Evolutionary conservation across 306 rosid genomes (phyloP).

Genomic region (Prunus mume): DNA sequence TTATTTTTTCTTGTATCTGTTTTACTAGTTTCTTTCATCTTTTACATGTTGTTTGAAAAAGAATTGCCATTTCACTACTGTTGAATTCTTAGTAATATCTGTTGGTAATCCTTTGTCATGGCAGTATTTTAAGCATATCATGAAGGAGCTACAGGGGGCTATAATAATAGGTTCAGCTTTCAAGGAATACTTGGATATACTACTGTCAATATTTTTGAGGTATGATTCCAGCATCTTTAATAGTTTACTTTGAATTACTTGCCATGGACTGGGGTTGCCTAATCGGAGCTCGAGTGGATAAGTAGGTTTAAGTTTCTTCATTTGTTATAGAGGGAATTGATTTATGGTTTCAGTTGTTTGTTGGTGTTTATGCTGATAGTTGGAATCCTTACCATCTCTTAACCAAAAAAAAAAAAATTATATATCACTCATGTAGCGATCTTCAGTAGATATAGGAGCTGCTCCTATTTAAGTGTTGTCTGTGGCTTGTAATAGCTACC

Average conservation of each 20-base stretch:
- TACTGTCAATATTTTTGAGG: constrained; percentile 84
- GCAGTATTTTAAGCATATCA: constrained; percentile 89
- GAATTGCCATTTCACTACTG: neutral
- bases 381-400: neutral
- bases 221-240: constrained; percentile 25
- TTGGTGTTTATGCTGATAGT: neutral
- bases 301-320: neutral
- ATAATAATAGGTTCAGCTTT: constrained; percentile 81
- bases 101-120: constrained; percentile 5
- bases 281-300: neutral
- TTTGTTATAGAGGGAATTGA: neutral
- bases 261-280: neutral
- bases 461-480: neutral
- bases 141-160: constrained; percentile 99
- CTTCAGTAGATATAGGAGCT: neutral
- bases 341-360: neutral
- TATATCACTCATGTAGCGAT: neutral
- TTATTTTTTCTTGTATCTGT: neutral
- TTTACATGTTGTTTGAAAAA: neutral
- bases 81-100: neutral
- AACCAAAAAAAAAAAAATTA: neutral
- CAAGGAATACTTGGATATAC: constrained; percentile 87
- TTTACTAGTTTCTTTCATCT: neutral
- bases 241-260: constrained; percentile 8
- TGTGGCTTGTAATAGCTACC: neutral